A percentile compares a stretch with the other conserved stretches of the same genome.
These are phyloP conservation scores for Cladorrhinum sp. DNA, from an alignment of 2,329 filamentous ascomycete species.

Conservation along the genomic window DNA sequence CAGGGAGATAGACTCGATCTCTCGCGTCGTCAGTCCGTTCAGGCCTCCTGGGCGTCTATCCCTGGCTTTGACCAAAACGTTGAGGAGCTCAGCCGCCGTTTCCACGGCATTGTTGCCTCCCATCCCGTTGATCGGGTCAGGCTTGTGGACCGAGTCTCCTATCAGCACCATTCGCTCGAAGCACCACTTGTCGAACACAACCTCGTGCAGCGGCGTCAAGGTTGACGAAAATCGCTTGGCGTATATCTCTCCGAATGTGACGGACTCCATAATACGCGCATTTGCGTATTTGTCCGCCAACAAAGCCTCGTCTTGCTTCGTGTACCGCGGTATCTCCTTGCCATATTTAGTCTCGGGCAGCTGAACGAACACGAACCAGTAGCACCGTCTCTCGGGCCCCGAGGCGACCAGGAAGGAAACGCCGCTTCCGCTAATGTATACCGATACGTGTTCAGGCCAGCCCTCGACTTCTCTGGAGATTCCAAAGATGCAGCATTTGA, in stretches of 20 bases:
- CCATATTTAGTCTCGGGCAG: conserved; percentile 30
- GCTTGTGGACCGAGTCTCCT: conserved; percentile 35
- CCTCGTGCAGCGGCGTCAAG: conserved; percentile 33
- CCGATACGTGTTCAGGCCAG: conserved; percentile 22
- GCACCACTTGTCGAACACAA: conserved; percentile 33
- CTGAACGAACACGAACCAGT: conserved; percentile 37
- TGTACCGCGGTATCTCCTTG: conserved; percentile 34
- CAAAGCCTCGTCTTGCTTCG: conserved; percentile 31
- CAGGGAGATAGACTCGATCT: too few species aligned
- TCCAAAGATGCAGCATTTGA: conserved; percentile 39
- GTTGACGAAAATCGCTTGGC: conserved; percentile 21
- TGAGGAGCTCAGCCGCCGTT: neutral
- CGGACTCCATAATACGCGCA: conserved; percentile 24
- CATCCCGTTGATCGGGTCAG: neutral
- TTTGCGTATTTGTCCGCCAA: conserved; percentile 28
- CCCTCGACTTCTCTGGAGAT: conserved; percentile 33
- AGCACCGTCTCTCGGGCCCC: conserved; percentile 32
- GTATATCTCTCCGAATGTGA: conserved; percentile 31
- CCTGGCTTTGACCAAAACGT: neutral
- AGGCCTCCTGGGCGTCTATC: too few species aligned
- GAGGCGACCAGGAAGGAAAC: conserved; percentile 31
- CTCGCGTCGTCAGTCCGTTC: too few species aligned
- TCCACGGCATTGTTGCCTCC: neutral
- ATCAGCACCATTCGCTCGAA: conserved; percentile 30
- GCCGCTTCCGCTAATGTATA: too few species aligned